Evolutionary conservation across 148 eudicot genomes (phyloP), one percentile per base, ranked within the genome.

Genomic region (Gaultheria prostrata): DNA sequence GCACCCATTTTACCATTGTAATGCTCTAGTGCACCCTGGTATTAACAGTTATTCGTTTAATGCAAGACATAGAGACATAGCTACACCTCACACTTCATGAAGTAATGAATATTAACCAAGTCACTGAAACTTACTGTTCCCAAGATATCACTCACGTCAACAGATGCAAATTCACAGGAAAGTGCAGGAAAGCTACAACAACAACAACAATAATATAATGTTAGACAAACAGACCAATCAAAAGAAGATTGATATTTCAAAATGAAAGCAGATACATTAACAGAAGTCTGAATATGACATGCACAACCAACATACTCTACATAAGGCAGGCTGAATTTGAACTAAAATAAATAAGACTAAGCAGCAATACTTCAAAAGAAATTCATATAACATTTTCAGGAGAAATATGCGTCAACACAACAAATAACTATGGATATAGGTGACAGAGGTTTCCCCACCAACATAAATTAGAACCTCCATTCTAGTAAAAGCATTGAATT

Each of bases 131-230:
- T 90, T 93, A 96, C 99, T 85, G 99, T 96, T 85, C 99, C 99
- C 91, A 96, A 82, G 85, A 91, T 95, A 90, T 96, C 99, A 74
- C 94, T 96, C 90, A 96, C 93, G 85, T 96, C 98, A 83, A 96
- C 93, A 8, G 99, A 93, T 84, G 99, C 99, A 91, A 96, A 96
- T 90, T 96, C 98, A 89, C 99, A 96, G 48, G 99, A 96, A 76
- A 96, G 89, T 43, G 94, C 95, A 33, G 99, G 98, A 85, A 96
- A 94, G 90, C 99, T 96, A 74, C 94, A 88, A 51, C 81, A 57
- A 69, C 39, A 12, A 73, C 48, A 9, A 82, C 56, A 21, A 35
- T 32, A 30, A 79, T 30, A 0, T 4, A 45, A 76, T 71, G 83
- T 89, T 76, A 89, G 85, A 26, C 67, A 26, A 49, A 35, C 15